Percentiles rank a stretch among this genome's conserved stretches.
These are phyloP conservation scores for Corchorus capsularis DNA, from an alignment of 345 rosid species.

Conservation along the genomic window DNA sequence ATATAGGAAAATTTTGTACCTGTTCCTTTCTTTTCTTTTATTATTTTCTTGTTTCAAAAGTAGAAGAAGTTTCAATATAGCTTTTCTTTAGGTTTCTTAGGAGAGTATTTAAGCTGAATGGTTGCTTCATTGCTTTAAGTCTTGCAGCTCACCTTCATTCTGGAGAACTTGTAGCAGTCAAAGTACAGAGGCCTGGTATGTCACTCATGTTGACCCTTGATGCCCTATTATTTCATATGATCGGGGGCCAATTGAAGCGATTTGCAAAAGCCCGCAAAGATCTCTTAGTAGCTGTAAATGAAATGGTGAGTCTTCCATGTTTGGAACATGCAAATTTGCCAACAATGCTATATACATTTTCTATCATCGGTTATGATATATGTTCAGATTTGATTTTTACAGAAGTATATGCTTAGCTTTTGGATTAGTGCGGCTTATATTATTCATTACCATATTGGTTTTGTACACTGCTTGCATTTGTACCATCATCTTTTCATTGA, in stretches of 20 bases:
- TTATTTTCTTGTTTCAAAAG: background rate
- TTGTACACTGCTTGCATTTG: constrained; percentile 14
- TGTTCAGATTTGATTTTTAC: background rate
- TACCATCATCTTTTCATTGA: constrained; percentile 18
- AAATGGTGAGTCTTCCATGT: constrained; percentile 62
- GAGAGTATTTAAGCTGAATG: constrained; percentile 27
- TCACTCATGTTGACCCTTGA: constrained; percentile 79
- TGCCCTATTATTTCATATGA: constrained; percentile 85
- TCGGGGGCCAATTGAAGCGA: constrained; percentile 92
- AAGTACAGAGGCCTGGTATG: constrained; percentile 99
- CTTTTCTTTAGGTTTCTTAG: background rate
- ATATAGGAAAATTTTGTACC: background rate
- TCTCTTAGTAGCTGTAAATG: constrained; percentile 88
- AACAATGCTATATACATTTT: background rate
- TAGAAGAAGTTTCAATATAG: background rate
- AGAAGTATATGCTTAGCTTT: background rate
- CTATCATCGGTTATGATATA: background rate
- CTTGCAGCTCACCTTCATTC: constrained; percentile 95
- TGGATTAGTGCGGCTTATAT: background rate
- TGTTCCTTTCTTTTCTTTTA: background rate
- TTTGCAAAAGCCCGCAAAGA: constrained; percentile 93
- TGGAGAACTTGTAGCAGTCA: constrained; percentile 96
- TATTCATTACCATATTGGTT: constrained; percentile 10
- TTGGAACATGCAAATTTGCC: background rate
- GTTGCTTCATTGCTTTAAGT: constrained; percentile 44